Conservation (phyloP, 257 asterid species). For the Fraxinus americana region DNA sequence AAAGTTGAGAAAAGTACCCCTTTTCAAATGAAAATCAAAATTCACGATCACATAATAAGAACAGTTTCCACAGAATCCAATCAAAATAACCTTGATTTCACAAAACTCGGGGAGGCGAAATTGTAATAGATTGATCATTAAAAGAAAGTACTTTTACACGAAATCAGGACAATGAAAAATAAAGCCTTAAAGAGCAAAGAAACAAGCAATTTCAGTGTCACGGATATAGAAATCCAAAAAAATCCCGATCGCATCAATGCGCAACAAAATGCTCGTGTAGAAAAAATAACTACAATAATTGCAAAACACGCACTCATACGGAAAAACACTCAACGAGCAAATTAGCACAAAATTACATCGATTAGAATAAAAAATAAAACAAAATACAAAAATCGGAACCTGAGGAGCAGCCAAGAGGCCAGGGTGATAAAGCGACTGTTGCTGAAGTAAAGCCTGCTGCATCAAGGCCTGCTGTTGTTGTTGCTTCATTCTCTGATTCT, state of each 20-base stretch:
- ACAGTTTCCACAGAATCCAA: not conserved
- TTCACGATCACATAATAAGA: not conserved
- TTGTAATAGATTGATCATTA: not conserved
- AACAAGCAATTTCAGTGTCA: not conserved
- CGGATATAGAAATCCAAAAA: not conserved
- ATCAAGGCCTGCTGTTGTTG: constrained; percentile 90
- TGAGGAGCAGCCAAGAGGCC: constrained; percentile 94
- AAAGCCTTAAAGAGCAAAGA: not conserved
- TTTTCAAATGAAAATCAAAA: not conserved
- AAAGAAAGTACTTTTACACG: not conserved
- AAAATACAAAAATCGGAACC: constrained; percentile 38
- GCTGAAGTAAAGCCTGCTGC: constrained; percentile 96
- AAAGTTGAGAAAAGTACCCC: not conserved
- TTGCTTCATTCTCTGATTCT: constrained; percentile 80
- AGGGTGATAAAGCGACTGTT: constrained; percentile 86
- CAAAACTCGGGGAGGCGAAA: not conserved
- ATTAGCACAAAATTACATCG: not conserved
- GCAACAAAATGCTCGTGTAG: not conserved
- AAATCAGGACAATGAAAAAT: not conserved
- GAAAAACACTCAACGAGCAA: constrained; percentile 5
- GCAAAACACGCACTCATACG: not conserved
- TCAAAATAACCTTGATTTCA: not conserved
- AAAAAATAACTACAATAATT: not conserved
- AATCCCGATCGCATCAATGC: not conserved
- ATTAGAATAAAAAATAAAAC: not conserved